These are phyloP conservation scores for Nepenthes alata DNA, from an alignment of 179 eudicot genomes.

Conservation along the genomic window DNA sequence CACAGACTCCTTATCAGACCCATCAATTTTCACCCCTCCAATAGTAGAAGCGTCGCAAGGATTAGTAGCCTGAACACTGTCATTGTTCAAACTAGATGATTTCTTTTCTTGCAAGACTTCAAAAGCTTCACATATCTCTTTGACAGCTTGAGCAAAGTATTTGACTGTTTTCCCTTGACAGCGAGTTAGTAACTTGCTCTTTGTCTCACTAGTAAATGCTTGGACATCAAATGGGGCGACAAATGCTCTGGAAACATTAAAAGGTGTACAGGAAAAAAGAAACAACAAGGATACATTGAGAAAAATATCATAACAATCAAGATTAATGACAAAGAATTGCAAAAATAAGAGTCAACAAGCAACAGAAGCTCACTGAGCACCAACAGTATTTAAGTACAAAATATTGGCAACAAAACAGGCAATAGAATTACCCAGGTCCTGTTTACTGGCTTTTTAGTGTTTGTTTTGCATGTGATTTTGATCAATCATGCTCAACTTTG, in stretches of 20 bases:
- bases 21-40: conserved; percentile 28
- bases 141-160: conserved; percentile 68
- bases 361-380: too few relatives aligned
- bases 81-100: conserved; percentile 21
- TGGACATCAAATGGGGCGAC: conserved; percentile 79
- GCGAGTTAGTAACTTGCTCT: conserved; percentile 49
- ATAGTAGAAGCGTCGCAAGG: conserved; percentile 22
- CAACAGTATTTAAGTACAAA: too few relatives aligned
- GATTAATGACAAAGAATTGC: not conserved
- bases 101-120: conserved; percentile 33
- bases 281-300: not conserved
- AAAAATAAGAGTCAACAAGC: too few relatives aligned
- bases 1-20: not conserved
- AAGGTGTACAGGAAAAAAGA: not conserved
- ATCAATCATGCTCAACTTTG: too few relatives aligned
- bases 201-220: conserved; percentile 68
- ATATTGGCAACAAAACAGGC: too few relatives aligned
- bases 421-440: too few relatives aligned
- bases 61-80: conserved; percentile 9
- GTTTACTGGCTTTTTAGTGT: too few relatives aligned
- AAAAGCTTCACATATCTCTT: conserved; percentile 75
- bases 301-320: not conserved
- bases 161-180: conserved; percentile 71
- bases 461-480: too few relatives aligned
- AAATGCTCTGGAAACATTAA: conserved; percentile 53